Conservation (phyloP, 1,284 basidiomycete genomes). For the Puccinia horiana region DNA sequence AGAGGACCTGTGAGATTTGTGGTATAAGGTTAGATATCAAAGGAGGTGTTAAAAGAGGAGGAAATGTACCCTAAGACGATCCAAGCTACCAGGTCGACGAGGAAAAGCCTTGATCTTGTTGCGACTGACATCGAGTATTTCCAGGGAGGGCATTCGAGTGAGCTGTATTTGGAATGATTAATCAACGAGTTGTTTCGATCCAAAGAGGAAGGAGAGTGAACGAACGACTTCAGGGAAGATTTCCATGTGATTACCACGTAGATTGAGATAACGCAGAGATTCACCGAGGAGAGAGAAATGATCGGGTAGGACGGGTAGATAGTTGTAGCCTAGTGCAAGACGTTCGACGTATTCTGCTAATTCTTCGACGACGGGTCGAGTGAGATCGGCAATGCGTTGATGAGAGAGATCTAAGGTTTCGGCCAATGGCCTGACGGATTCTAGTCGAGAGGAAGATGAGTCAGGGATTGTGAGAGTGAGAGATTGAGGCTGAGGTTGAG, state of each 20-base stretch:
- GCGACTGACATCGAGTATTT: slow-evolving; percentile 90
- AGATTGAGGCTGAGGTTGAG: background rate
- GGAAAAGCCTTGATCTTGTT: slow-evolving; percentile 86
- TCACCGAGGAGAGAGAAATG: slow-evolving; percentile 72
- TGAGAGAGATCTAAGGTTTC: slow-evolving; percentile 47
- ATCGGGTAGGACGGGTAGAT: slow-evolving; percentile 74
- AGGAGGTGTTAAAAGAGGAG: background rate
- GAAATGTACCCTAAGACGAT: slow-evolving; percentile 70
- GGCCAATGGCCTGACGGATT: background rate
- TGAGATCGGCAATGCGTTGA: slow-evolving; percentile 45
- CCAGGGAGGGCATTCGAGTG: slow-evolving; percentile 78
- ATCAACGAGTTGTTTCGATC: slow-evolving; percentile 34
- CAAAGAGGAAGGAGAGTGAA: slow-evolving; percentile 52
- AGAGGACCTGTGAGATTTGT: slow-evolving; percentile 71
- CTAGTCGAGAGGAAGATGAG: background rate
- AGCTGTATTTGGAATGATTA: slow-evolving; percentile 64
- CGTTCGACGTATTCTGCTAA: slow-evolving; percentile 56
- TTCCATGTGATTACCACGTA: slow-evolving; percentile 82
- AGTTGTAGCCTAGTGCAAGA: slow-evolving; percentile 83
- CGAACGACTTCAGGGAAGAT: slow-evolving; percentile 83
- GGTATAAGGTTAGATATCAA: background rate
- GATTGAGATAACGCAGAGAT: slow-evolving; percentile 84
- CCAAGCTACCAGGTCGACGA: slow-evolving; percentile 73
- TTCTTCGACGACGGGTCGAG: slow-evolving; percentile 44
- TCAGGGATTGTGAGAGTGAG: background rate